Conservation (phyloP, 768 basidiomycete genomes). For the Coprinopsis cinerea region DNA sequence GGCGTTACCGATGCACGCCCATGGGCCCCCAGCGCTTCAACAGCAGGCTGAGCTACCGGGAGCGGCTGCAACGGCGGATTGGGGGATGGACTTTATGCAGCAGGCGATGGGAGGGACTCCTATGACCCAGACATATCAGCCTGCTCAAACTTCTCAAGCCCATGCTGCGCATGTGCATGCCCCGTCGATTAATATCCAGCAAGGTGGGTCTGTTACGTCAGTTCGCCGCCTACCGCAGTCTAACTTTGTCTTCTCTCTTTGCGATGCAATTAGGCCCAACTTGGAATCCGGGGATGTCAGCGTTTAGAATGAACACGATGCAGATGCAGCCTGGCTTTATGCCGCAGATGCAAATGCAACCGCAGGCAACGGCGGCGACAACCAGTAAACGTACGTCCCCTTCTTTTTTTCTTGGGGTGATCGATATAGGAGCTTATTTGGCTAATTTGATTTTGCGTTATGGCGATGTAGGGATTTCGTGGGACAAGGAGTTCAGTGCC, state of each 20-base stretch:
- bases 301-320: constrained; percentile 36
- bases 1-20: constrained; percentile 37
- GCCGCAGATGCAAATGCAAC: constrained; percentile 23
- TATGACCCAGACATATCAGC: not conserved
- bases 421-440: too few species aligned
- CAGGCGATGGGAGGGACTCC: not conserved
- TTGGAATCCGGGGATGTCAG: constrained; percentile 33
- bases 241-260: not conserved
- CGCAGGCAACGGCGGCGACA: constrained; percentile 22
- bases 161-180: constrained; percentile 7
- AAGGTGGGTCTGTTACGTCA: constrained; percentile 14
- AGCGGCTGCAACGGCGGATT: too few species aligned
- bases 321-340: constrained; percentile 26
- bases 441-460: too few species aligned
- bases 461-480: constrained; percentile 45
- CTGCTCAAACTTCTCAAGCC: not conserved
- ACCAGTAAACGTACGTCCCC: constrained; percentile 39
- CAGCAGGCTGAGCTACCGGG: constrained; percentile 29
- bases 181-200: constrained; percentile 11
- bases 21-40: constrained; percentile 61
- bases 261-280: constrained; percentile 15
- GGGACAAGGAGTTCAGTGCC: constrained; percentile 63
- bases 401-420: too few species aligned
- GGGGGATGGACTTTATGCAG: constrained; percentile 16
- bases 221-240: not conserved